Evolutionary conservation across 164 flowering plant genomes (phyloP).

Genomic region (Pachysandra terminalis): DNA sequence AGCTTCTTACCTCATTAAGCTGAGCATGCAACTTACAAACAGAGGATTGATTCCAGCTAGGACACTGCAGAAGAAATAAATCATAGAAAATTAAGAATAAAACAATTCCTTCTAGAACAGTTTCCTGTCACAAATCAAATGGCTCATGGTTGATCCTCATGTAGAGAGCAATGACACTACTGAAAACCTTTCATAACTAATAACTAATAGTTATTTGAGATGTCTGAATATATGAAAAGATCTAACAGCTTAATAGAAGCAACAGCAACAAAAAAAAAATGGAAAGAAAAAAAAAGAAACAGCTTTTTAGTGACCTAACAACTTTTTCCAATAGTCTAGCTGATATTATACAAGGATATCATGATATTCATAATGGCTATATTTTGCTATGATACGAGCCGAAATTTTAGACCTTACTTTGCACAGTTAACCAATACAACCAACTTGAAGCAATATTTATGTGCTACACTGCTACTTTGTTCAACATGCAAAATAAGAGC

Average conservation of each 20-base stretch:
- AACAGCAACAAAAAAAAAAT: no score
- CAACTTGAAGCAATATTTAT: no score
- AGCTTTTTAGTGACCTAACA: no score
- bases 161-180: not conserved
- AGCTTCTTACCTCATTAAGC: conserved; percentile 33
- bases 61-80: conserved; percentile 27
- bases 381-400: no score
- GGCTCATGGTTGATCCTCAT: not conserved
- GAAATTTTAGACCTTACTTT: no score
- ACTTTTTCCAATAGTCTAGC: not conserved
- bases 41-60: conserved; percentile 21
- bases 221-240: no score
- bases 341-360: not conserved
- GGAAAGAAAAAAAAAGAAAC: no score
- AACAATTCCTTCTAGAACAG: not conserved
- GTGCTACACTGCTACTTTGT: no score
- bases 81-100: not conserved
- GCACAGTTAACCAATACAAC: no score
- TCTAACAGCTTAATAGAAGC: no score
- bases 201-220: not conserved
- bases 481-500: no score
- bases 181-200: no score
- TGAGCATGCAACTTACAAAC: conserved; percentile 37
- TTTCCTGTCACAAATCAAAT: not conserved
- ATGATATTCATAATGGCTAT: not conserved